phyloP scores from a whole-genome alignment of 805 yeast species.

The Saccharomycopsis amapae region DNA sequence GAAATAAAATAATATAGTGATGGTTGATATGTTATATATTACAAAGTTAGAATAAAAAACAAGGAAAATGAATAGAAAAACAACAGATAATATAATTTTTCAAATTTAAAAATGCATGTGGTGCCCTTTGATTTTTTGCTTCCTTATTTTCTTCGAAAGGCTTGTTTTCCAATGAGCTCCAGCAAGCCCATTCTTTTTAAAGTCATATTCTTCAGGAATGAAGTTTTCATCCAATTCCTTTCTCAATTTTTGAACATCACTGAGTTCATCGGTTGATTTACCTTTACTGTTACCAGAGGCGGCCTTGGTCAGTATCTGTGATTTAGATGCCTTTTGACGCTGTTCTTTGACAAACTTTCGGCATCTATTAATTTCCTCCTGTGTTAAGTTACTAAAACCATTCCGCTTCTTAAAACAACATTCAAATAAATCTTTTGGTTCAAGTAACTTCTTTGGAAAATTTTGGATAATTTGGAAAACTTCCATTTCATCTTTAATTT shows the following conservation, averaged over 20 bases:
- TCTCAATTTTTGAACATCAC: slow-evolving; percentile 27
- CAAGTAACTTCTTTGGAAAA: slow-evolving; percentile 62
- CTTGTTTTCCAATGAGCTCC: slow-evolving; percentile 62
- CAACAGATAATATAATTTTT: not conserved
- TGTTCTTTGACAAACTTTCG: slow-evolving; percentile 69
- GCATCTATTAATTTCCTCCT: slow-evolving; percentile 74
- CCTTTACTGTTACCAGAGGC: not conserved
- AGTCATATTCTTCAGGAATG: slow-evolving; percentile 36
- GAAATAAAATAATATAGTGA: too few species aligned
- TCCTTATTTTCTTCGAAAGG: slow-evolving; percentile 47
- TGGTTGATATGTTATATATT: too few species aligned
- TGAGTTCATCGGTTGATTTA: slow-evolving; percentile 16
- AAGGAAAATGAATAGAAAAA: not conserved
- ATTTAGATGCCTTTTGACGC: slow-evolving; percentile 33
- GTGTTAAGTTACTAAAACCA: slow-evolving; percentile 69
- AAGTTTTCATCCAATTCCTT: slow-evolving; percentile 25
- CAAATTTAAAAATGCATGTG: too few species aligned
- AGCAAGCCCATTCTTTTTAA: slow-evolving; percentile 32
- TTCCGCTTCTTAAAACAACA: slow-evolving; percentile 67
- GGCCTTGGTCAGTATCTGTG: not conserved
- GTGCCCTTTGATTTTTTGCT: slow-evolving; percentile 20
- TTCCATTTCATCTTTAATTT: slow-evolving; percentile 45
- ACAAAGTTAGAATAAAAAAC: not conserved
- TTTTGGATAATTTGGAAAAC: slow-evolving; percentile 82
- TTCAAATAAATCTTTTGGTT: slow-evolving; percentile 65